A percentile compares a stretch with the other conserved stretches of the same genome.
Conservation (phyloP, 768 basidiomycete species). For the Naganishia vaughanmartiniae region DNA sequence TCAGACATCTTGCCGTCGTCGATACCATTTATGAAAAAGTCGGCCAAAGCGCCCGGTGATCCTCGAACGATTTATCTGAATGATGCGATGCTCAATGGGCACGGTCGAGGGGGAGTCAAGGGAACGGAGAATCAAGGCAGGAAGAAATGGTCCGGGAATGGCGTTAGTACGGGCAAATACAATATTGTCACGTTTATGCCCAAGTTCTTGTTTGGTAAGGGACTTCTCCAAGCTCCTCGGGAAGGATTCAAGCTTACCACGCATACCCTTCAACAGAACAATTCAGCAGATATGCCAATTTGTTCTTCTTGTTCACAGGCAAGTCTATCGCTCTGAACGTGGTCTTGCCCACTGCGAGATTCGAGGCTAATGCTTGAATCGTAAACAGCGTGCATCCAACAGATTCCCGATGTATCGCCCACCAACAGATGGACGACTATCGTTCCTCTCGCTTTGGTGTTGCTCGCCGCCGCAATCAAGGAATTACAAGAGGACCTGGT, state of each 20-base stretch:
- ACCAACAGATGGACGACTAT: conserved; percentile 95
- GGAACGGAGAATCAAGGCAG: conserved; percentile 60
- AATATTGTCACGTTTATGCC: conserved; percentile 80
- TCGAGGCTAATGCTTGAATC: neutral
- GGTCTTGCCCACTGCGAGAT: neutral
- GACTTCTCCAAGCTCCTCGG: no score
- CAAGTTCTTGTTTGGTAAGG: conserved; percentile 84
- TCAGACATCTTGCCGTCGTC: conserved; percentile 20
- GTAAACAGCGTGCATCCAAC: conserved; percentile 75
- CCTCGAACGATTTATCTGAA: conserved; percentile 73
- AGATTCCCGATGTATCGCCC: conserved; percentile 95
- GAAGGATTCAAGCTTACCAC: neutral
- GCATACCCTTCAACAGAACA: conserved; percentile 63
- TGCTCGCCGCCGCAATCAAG: conserved; percentile 91
- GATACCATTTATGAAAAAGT: conserved; percentile 13
- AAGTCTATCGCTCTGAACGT: neutral
- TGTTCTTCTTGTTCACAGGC: conserved; percentile 94
- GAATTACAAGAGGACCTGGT: conserved; percentile 92
- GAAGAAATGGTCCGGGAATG: conserved; percentile 57
- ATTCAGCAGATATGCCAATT: conserved; percentile 96
- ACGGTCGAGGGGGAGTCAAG: conserved; percentile 55
- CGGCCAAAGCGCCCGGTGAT: conserved; percentile 34
- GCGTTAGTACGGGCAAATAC: conserved; percentile 92
- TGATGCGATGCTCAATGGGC: conserved; percentile 60
- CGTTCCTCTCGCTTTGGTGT: conserved; percentile 77